A percentile compares a stretch with the other conserved stretches of the same genome.
Conservation (phyloP, 805 yeast genomes). For the Cyberlindnera euphorbiae region DNA sequence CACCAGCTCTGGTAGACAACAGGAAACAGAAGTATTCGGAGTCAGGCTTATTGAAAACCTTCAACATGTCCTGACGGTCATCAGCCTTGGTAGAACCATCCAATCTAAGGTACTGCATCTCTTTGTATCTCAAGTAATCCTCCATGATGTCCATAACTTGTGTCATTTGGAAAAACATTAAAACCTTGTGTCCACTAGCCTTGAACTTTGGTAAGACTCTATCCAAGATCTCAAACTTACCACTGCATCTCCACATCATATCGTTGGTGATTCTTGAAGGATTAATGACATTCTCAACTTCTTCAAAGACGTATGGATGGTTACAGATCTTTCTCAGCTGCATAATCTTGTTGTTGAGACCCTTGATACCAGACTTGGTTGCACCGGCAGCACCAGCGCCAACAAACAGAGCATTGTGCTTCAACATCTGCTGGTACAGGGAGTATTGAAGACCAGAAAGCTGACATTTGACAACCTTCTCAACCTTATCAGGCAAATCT, state of each 20-base stretch:
- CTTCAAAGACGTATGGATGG: slow-evolving; percentile 85
- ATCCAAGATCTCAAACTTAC: slow-evolving; percentile 77
- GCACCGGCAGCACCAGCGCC: slow-evolving; percentile 57
- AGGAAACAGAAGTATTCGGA: slow-evolving; percentile 77
- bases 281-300: slow-evolving; percentile 66
- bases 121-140: slow-evolving; percentile 64
- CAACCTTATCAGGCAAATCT: slow-evolving; percentile 80
- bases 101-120: slow-evolving; percentile 65
- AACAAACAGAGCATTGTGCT: slow-evolving; percentile 61
- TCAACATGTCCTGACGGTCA: slow-evolving; percentile 72
- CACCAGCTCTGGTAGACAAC: slow-evolving; percentile 85
- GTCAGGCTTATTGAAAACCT: slow-evolving; percentile 66
- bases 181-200: slow-evolving; percentile 69
- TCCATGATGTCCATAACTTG: slow-evolving; percentile 90
- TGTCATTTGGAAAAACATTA: slow-evolving; percentile 86
- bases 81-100: slow-evolving; percentile 85
- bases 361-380: slow-evolving; percentile 55
- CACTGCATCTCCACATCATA: slow-evolving; percentile 69
- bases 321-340: slow-evolving; percentile 81
- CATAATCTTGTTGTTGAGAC: slow-evolving; percentile 79
- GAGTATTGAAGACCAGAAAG: slow-evolving; percentile 66
- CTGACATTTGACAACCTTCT: slow-evolving; percentile 76
- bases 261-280: slow-evolving; percentile 60
- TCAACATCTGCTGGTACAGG: slow-evolving; percentile 74
- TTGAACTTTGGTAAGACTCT: slow-evolving; percentile 71